Base-by-base conservation (phyloP, 345 rosid species). In the Hevea brasiliensis region DNA sequence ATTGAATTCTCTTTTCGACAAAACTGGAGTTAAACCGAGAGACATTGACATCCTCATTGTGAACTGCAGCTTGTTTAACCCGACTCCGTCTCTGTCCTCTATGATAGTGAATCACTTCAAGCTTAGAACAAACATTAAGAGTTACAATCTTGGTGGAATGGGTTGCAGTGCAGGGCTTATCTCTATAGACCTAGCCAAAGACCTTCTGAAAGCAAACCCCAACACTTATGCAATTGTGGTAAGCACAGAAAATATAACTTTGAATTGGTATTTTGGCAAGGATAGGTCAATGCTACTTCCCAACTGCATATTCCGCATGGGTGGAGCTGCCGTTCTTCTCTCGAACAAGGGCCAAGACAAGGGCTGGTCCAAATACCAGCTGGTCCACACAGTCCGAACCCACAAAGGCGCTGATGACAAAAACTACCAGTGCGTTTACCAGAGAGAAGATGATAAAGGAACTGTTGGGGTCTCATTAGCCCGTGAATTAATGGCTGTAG, bases 81-180 rank as follows among this genome's bases (percentile, higher is more conserved):
- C 81, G 8, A 78, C 81, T 4, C 81, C 81, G 24, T 78, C 81
- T 8, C 81, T 78, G 0, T 61, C 77, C 27, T 78, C 81, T 8
- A 68, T 78, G 81, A 69, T 78, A 35, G 81, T 78, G 40, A 78
- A 78, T 32, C 81, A 35, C 48, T 78, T 73, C 81, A 78, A 78
- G 77, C 74, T 78, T 26, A 44, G 74, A 63, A 61, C 74, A 13
- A 40, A 78, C 42, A 68, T 78, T 8, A 78, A 73, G 41, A 78
- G 81, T 42, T 78, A 68, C 54, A 73, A 78, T 62, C 77, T 77
- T 1, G 76, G 77, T 65, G 97, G 97, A 26, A 93, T 93, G 98
- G 98, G 98, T 1, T 93, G 98, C 77, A 93, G 97, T 45, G 98
- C 98, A 0, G 89, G 98, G 2, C 88, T 92, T 1, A 88, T 91